Evolutionary conservation across 495 filamentous ascomycete genomes (phyloP), one percentile per base, ranked within the genome.

Genomic region (Bombardia bombarda): DNA sequence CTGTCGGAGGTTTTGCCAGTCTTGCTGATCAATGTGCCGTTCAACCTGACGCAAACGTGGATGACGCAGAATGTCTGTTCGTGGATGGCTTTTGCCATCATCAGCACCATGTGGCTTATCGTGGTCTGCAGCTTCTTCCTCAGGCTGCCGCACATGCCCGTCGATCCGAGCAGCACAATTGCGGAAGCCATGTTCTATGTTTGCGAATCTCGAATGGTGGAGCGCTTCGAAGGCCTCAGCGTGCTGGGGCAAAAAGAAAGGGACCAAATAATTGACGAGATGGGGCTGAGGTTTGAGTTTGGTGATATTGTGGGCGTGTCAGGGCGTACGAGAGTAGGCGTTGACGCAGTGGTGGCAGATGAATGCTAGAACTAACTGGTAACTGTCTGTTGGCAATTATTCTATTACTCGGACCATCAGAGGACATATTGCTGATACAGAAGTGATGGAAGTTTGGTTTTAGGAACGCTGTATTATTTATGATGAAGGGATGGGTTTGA

Each of bases 11-110:
- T 61, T 17, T 47, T 64, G 42, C 56, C 62, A 13, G 50, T 67
- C 17, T 45, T 60, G 26, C 54, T 68, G 20, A 48, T 47, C 49
- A 62, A 62, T 31, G 52, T 68, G 13, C 65, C 65, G 3, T 62
- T 59, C 36, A 47, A 47, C 3, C 35, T 60, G 8, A 63, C 50
- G 17, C 53, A 60, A 38, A 58, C 55, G 7, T 58, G 46, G 35
- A 40, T 36, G 9, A 53, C 60, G 16, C 61, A 61, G 42, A 33
- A 43, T 13, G 55, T 61, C 10, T 63, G 56, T 20, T 55, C 49
- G 7, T 63, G 57, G 49, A 37, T 66, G n/a, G 49, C 56, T 18
- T 40, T 65, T 14, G 57, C 18, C 16, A 51, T 68, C 20, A 39
- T 68, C n/a, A 14, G 21, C 25, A 6, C 65, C 38, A 68, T 68